Percentiles rank a stretch among this genome's conserved stretches.
phyloP scores from a whole-genome alignment of 768 basidiomycete species.

The Fomitopsis serialis region DNA sequence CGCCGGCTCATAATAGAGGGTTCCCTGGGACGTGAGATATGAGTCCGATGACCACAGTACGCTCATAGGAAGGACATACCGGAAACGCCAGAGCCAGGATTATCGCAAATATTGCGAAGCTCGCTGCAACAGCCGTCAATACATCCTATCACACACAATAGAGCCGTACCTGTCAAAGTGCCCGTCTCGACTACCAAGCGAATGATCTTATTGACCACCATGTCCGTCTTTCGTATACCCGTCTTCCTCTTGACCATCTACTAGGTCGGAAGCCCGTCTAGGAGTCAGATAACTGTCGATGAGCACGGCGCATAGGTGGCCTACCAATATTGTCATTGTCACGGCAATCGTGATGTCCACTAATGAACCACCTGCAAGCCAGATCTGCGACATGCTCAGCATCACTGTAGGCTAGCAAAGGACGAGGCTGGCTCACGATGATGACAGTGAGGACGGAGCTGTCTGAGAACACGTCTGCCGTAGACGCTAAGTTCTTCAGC shows the following conservation, averaged over 20 bases:
- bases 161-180: background rate
- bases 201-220: slow-evolving; percentile 4
- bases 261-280: too few species aligned
- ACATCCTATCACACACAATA: too few species aligned
- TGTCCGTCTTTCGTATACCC: slow-evolving; percentile 3
- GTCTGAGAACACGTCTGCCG: background rate
- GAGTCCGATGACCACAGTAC: background rate
- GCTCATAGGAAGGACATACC: too few species aligned
- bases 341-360: slow-evolving; percentile 9
- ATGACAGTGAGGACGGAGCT: background rate
- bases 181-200: slow-evolving; percentile 6
- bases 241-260: slow-evolving; percentile 6
- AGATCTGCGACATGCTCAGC: background rate
- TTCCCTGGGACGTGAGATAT: background rate
- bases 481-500: background rate
- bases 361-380: background rate
- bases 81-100: too few species aligned
- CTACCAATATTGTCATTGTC: slow-evolving; percentile 6
- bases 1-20: background rate
- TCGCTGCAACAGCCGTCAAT: too few species aligned
- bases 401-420: background rate
- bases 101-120: too few species aligned
- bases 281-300: background rate
- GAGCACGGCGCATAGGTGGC: background rate
- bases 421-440: background rate